These are phyloP conservation scores for Fusarium nisikadoi DNA, from an alignment of 2,329 filamentous ascomycete species.

Conservation along the genomic window DNA sequence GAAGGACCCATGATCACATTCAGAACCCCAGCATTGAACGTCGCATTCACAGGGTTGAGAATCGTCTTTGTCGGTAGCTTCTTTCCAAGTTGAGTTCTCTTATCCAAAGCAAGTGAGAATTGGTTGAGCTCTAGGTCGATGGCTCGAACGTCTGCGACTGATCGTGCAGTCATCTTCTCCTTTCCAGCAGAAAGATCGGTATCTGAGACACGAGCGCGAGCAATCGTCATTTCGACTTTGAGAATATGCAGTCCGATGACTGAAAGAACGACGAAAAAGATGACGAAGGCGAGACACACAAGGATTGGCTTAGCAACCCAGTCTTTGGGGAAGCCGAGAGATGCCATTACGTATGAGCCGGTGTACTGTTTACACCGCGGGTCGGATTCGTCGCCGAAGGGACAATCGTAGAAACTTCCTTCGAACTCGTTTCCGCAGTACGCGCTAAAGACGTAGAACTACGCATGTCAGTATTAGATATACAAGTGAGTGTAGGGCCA, in stretches of 20 bases:
- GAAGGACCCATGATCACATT: slow-evolving; percentile 86
- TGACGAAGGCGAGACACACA: slow-evolving; percentile 68
- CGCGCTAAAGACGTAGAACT: slow-evolving; percentile 78
- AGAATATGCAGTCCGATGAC: slow-evolving; percentile 71
- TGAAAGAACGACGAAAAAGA: slow-evolving; percentile 71
- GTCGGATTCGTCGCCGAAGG: slow-evolving; percentile 69
- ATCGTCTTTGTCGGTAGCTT: slow-evolving; percentile 68
- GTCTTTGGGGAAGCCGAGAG: slow-evolving; percentile 72
- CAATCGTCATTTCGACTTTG: slow-evolving; percentile 75
- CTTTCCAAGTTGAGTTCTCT: slow-evolving; percentile 63
- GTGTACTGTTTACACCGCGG: slow-evolving; percentile 76
- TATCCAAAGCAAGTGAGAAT: slow-evolving; percentile 73
- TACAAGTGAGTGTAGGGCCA: slow-evolving; percentile 35
- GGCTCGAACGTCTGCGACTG: slow-evolving; percentile 63
- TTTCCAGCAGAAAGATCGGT: slow-evolving; percentile 75
- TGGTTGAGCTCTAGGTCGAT: slow-evolving; percentile 73
- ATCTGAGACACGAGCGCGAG: slow-evolving; percentile 67
- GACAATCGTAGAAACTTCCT: slow-evolving; percentile 78
- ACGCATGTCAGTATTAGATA: slow-evolving; percentile 21
- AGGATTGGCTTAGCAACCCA: slow-evolving; percentile 77
- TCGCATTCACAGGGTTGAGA: slow-evolving; percentile 72
- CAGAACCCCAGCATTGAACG: slow-evolving; percentile 73
- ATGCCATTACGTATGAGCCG: slow-evolving; percentile 74
- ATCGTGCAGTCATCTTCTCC: slow-evolving; percentile 70
- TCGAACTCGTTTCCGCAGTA: slow-evolving; percentile 79